Evolutionary conservation across 495 filamentous ascomycete genomes (phyloP), one percentile per base, ranked within the genome.

Genomic region (Tuber melanosporum): DNA sequence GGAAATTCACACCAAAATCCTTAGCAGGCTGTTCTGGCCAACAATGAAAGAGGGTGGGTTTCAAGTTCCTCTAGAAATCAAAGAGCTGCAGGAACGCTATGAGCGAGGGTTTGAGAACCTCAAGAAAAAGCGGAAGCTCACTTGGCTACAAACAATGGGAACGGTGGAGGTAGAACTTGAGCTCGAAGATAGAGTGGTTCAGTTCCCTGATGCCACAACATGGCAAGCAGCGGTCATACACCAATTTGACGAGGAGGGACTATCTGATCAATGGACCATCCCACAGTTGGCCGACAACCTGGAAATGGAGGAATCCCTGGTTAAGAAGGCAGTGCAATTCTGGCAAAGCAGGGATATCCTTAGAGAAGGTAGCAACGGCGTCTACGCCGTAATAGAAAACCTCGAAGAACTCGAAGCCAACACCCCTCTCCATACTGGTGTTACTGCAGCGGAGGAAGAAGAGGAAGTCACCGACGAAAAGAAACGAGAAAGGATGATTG

Each of bases 21-120:
- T 98, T 7, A 97, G 93, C 0, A 89, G 92, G n/a, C 89, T 96
- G 80, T 99, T 95, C 87, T 99, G 95, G 95, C 95, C 96, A 0
- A 86, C 90, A 2, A 86, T 98, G 17, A 91, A 93, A 66, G 89
- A 92, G 32, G 92, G 94, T 79, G 87, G 87, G 41, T 98, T 97
- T 85, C 83, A 86, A 46, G 85, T 96, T 15, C 95, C 96, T 6
- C 73, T 85, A 0, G 86, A 87, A 47, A 90, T 98, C 47, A 74
- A 84, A 7, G 82, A 87, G 3, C 84, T 92, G 42, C 93, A 94
- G 84, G 84, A 89, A 72, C 86, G 85, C 39, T 99, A 97, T 85
- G 89, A 91, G 70, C 80, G 84, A 6, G 91, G 91, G n/a, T 99
- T 97, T 83, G 90, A 93, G 80, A 85, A 85, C 5, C 87, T 95